Conservation (phyloP, 1,284 basidiomycete genomes). For the Irpex sp. region DNA sequence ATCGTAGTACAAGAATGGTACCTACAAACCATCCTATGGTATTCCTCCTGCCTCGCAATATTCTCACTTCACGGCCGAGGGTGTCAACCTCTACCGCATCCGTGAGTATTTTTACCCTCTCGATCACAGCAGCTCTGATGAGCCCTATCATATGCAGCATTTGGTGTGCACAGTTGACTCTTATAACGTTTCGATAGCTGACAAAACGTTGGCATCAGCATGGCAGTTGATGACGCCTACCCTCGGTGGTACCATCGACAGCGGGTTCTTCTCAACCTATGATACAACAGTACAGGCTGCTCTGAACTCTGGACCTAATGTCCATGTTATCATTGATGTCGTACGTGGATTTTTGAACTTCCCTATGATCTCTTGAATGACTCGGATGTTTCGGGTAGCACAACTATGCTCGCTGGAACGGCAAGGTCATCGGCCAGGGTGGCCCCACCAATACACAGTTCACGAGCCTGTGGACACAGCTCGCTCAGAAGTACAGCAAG, state of each 20-base stretch:
- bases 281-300: constrained; percentile 48
- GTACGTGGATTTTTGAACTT: constrained; percentile 15
- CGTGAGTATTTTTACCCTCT: constrained; percentile 23
- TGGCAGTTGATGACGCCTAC: constrained; percentile 53
- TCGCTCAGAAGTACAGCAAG: constrained; percentile 47
- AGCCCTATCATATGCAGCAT: constrained; percentile 17
- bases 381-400: constrained; percentile 24
- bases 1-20: constrained; percentile 36
- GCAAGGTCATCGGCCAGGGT: constrained; percentile 46
- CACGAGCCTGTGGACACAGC: constrained; percentile 48
- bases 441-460: constrained; percentile 51
- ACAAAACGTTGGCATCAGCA: constrained; percentile 23
- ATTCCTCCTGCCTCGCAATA: constrained; percentile 38
- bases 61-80: constrained; percentile 40
- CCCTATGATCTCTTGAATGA: not conserved
- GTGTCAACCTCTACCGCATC: constrained; percentile 46
- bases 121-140: not conserved
- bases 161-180: constrained; percentile 20
- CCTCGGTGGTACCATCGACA: constrained; percentile 42
- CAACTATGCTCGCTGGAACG: constrained; percentile 53
- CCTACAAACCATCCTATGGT: constrained; percentile 35
- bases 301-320: constrained; percentile 34
- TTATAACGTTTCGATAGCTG: constrained; percentile 3
- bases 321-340: constrained; percentile 52
- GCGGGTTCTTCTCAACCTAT: constrained; percentile 42